These are phyloP conservation scores for Sarcodon aspratus DNA, from an alignment of 768 basidiomycete species.

Conservation along the genomic window DNA sequence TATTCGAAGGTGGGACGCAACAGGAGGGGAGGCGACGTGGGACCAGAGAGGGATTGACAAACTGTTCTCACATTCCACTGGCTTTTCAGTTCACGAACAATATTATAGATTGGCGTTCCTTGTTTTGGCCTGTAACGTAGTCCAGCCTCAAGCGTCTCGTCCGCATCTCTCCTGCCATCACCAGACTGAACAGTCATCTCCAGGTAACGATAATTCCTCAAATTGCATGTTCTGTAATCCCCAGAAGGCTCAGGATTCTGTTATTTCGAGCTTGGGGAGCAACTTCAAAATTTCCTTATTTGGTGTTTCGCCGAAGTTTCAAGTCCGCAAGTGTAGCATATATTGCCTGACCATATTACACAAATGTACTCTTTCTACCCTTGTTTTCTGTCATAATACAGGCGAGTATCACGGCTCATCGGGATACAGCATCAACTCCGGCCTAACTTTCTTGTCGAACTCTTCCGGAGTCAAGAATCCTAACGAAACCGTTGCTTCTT, in stretches of 20 bases:
- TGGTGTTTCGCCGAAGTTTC: slow-evolving; percentile 5
- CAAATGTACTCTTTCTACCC: not conserved
- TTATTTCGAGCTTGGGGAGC: no score
- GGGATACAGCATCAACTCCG: slow-evolving; percentile 83
- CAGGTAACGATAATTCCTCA: no score
- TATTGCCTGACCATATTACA: slow-evolving; percentile 1
- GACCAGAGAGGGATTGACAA: not conserved
- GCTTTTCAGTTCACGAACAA: not conserved
- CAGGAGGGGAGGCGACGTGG: slow-evolving; percentile 4
- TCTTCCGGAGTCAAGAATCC: slow-evolving; percentile 83
- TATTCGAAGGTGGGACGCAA: slow-evolving; percentile 6
- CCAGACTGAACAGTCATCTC: no score
- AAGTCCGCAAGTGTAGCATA: slow-evolving; percentile 6
- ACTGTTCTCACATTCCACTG: not conserved
- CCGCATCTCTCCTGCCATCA: no score
- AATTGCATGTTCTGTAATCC: no score
- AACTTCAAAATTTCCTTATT: no score
- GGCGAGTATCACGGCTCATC: slow-evolving; percentile 27
- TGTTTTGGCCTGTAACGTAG: no score
- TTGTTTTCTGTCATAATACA: no score
- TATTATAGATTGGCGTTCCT: no score
- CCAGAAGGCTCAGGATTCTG: no score
- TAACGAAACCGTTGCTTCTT: slow-evolving; percentile 84
- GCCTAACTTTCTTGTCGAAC: slow-evolving; percentile 89
- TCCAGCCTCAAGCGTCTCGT: no score